Evolutionary conservation across 129 eudicot species (phyloP), one percentile per base, ranked within the genome.

Genomic region (Scalesia atractyloides): DNA sequence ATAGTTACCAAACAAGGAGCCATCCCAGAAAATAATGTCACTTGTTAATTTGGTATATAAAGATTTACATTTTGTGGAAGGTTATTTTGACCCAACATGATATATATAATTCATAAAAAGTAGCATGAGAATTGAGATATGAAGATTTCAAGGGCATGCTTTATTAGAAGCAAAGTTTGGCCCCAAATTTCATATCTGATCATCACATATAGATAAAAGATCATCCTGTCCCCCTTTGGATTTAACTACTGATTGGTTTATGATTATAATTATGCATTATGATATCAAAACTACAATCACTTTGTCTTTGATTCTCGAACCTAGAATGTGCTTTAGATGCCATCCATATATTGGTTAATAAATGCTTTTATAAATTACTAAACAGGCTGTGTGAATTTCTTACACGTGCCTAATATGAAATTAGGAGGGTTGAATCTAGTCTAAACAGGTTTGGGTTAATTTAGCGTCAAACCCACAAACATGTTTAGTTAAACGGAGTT

Each of bases 181-280:
- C 50, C 81, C 63, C 52, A 76, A 56, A 68, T 14, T 68, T 76
- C 73, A 78, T 64, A 70, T 78, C 5, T 59, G 66, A 60, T 13
- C 13, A 33, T 33, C 72, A 63, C 49, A 50, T 70, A 69, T 39
- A 41, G 70, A 77, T 50, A 37, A 61, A 69, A 69, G 2, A 59
- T 68, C 58, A 69, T 51, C 72, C 66, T 62, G 81, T 69, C 81
- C n/a, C 63, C 82, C 53, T 70, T 52, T 63, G 51, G 77, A 63
- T 78, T 62, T 78, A 52, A 62, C 34, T 62, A 70, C 49, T 69
- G 48, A 54, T 73, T 73, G 71, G 49, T 49, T 16, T 47, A 62
- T 62, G 62, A 73, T 47, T 24, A 15, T 70, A 17, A 4, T 50
- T 56, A 56, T 56, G 5, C 26, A 39, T 72, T 47, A 48, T 73